Conservation (phyloP, 2,329 filamentous ascomycete genomes). For the Beauveria medogensis region DNA sequence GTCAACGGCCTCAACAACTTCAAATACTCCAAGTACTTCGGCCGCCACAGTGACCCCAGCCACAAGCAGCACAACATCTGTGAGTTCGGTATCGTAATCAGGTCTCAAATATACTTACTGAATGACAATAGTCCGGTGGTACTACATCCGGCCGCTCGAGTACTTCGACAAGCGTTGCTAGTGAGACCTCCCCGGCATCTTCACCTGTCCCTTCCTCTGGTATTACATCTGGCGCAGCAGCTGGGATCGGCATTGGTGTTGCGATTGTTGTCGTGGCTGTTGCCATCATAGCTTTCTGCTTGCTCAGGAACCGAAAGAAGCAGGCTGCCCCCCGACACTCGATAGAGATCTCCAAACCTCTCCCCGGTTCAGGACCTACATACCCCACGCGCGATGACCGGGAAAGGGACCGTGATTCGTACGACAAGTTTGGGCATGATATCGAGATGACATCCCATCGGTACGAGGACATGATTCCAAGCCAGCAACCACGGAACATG, state of each 20-base stretch:
- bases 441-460: constrained; percentile 44
- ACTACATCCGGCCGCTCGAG: neutral
- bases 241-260: constrained; percentile 41
- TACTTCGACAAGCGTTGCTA: constrained; percentile 3
- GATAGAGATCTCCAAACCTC: constrained; percentile 43
- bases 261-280: constrained; percentile 34
- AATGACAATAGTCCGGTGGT: neutral
- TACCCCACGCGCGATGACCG: constrained; percentile 28
- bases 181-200: constrained; percentile 3
- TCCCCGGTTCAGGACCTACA: constrained; percentile 35
- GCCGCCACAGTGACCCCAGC: neutral
- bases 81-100: neutral
- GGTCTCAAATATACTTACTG: neutral
- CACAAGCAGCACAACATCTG: neutral
- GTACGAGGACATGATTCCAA: constrained; percentile 51
- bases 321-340: constrained; percentile 16
- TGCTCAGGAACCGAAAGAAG: constrained; percentile 25
- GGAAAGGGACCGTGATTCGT: constrained; percentile 17
- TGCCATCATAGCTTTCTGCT: constrained; percentile 29
- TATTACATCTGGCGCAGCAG: constrained; percentile 36
- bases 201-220: constrained; percentile 17
- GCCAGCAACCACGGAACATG: constrained; percentile 39
- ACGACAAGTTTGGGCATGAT: constrained; percentile 30
- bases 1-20: neutral
- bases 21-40: neutral